Evolutionary conservation across 148 eudicot species (phyloP).

Genomic region (Bassia scoparia): DNA sequence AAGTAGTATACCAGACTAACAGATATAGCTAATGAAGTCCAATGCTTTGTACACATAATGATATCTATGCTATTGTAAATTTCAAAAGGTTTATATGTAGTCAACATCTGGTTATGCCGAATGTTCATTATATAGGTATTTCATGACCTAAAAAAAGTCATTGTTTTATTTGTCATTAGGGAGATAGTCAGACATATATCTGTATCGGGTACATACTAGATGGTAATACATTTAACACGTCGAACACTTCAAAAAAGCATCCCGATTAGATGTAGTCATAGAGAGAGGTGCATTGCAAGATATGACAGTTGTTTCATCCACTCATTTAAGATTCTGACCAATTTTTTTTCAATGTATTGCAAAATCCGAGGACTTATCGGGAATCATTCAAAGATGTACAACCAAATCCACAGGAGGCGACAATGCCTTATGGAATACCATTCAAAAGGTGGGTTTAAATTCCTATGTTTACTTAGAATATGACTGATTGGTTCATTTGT

Average conservation of each 20-base stretch:
- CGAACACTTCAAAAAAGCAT: constrained; percentile 81
- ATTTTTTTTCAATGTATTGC: constrained; percentile 21
- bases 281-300: constrained; percentile 28
- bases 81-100: constrained; percentile 50
- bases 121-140: constrained; percentile 6
- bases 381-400: constrained; percentile 84
- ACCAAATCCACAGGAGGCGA: constrained; percentile 90
- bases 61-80: constrained; percentile 84
- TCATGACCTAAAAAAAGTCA: no score
- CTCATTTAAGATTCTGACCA: not conserved
- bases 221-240: constrained; percentile 84
- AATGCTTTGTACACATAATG: not conserved
- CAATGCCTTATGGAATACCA: constrained; percentile 71
- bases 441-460: constrained; percentile 49
- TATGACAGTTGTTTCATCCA: constrained; percentile 11
- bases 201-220: constrained; percentile 62
- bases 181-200: constrained; percentile 76
- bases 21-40: constrained; percentile 63
- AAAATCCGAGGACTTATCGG: constrained; percentile 97
- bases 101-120: not conserved
- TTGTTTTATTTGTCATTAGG: constrained; percentile 31
- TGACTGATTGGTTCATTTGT: no score
- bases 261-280: constrained; percentile 57
- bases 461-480: not conserved
- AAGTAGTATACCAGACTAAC: no score